phyloP scores from a whole-genome alignment of 805 yeast genomes.

The Teunomyces stri region DNA sequence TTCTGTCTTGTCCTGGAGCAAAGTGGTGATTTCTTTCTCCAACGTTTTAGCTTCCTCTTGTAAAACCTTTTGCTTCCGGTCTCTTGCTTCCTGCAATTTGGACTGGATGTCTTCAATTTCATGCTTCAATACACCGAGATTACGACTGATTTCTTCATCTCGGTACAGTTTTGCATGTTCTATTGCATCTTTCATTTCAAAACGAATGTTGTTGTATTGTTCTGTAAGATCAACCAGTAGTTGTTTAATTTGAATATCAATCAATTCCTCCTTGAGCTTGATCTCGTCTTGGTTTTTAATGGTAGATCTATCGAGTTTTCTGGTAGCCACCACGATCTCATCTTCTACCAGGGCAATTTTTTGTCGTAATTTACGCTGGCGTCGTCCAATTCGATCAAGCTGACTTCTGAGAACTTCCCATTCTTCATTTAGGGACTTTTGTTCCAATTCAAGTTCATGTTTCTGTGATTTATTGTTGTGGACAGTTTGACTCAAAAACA shows the following conservation, averaged over 20 bases:
- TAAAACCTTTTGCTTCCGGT: background rate
- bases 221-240: conserved; percentile 22
- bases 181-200: conserved; percentile 34
- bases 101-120: background rate
- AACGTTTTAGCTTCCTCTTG: background rate
- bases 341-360: conserved; percentile 5
- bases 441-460: conserved; percentile 8
- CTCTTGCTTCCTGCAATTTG: background rate
- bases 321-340: conserved; percentile 9
- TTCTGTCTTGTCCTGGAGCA: conserved; percentile 1
- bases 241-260: conserved; percentile 29
- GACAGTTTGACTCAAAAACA: background rate
- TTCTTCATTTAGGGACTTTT: conserved; percentile 7
- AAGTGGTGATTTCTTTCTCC: background rate
- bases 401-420: conserved; percentile 9
- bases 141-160: conserved; percentile 14
- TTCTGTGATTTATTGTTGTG: conserved; percentile 1
- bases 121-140: background rate
- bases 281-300: conserved; percentile 17
- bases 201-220: conserved; percentile 29
- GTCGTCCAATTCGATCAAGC: background rate
- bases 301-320: background rate
- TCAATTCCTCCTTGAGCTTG: conserved; percentile 25
- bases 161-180: conserved; percentile 21
- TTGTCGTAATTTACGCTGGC: background rate